A percentile compares a stretch with the other conserved stretches of the same genome.
Evolutionary conservation across 768 basidiomycete species (phyloP).

Genomic region (Boletus sensibilis): DNA sequence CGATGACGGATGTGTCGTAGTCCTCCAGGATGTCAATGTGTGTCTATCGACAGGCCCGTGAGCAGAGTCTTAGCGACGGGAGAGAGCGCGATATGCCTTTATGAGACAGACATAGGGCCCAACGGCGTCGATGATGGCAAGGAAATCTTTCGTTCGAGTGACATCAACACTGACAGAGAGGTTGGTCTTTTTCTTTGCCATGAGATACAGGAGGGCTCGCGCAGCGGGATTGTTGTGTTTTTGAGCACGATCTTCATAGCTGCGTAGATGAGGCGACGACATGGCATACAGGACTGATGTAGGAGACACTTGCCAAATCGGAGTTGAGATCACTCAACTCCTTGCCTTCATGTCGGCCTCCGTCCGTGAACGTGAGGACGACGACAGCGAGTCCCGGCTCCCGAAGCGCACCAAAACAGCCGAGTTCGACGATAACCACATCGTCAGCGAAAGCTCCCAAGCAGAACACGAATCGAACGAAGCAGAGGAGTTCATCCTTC

Average conservation of each 20-base stretch:
- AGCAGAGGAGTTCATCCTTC: constrained; percentile 43
- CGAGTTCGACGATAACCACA: constrained; percentile 12
- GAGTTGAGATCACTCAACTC: not conserved
- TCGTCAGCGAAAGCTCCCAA: constrained; percentile 5
- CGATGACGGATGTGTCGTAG: constrained; percentile 72
- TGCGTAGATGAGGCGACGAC: constrained; percentile 42
- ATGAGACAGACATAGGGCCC: constrained; percentile 90
- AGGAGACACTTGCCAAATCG: not conserved
- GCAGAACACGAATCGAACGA: not conserved
- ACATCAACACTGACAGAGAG: constrained; percentile 97
- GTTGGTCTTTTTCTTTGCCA: constrained; percentile 86
- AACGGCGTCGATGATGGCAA: constrained; percentile 83
- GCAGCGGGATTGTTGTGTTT: constrained; percentile 74
- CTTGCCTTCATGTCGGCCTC: constrained; percentile 27
- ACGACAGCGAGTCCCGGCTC: constrained; percentile 36
- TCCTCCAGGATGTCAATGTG: constrained; percentile 96
- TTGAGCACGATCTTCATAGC: constrained; percentile 61
- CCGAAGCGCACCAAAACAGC: constrained; percentile 41
- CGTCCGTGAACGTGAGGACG: constrained; percentile 53
- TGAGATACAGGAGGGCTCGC: constrained; percentile 70
- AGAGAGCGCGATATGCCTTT: constrained; percentile 59
- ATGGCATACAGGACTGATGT: constrained; percentile 9
- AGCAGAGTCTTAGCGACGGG: constrained; percentile 17
- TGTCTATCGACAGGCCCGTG: constrained; percentile 50
- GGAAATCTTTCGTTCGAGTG: constrained; percentile 70